A percentile compares a stretch with the other conserved stretches of the same genome.
Conservation (phyloP, 78 protist genomes). For the Isochrysis galbana region DNA sequence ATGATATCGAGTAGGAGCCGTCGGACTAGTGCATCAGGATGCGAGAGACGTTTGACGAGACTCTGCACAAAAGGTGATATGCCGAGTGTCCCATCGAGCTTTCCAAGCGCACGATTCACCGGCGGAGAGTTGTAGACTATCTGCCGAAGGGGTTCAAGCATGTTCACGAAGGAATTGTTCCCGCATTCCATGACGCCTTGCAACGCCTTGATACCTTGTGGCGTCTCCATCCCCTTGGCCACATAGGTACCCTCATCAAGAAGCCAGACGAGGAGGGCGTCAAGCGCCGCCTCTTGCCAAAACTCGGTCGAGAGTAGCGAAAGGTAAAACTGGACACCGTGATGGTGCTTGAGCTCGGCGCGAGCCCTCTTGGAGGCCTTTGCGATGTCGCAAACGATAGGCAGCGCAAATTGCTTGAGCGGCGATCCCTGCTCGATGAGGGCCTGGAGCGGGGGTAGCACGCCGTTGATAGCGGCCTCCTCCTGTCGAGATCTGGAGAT, state of each 20-base stretch:
- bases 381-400: slow-evolving; percentile 83
- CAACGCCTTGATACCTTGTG: background rate
- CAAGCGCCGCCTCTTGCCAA: slow-evolving; percentile 79
- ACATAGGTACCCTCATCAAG: background rate
- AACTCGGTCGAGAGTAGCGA: slow-evolving; percentile 51
- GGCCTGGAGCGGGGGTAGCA: slow-evolving; percentile 68
- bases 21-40: background rate
- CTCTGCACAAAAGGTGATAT: background rate
- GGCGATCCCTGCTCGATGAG: slow-evolving; percentile 59
- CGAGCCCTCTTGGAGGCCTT: slow-evolving; percentile 67
- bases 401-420: slow-evolving; percentile 80
- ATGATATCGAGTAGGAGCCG: background rate
- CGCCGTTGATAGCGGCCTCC: slow-evolving; percentile 79
- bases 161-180: background rate
- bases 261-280: slow-evolving; percentile 76
- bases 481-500: slow-evolving; percentile 81
- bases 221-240: background rate
- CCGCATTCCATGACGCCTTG: background rate
- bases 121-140: background rate
- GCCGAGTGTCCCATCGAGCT: background rate
- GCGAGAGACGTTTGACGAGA: background rate
- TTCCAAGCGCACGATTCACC: background rate
- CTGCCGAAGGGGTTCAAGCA: background rate
- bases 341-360: slow-evolving; percentile 63
- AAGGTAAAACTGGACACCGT: slow-evolving; percentile 61